A percentile compares a stretch with the other conserved stretches of the same genome.
phyloP scores from a whole-genome alignment of 306 rosid species.

The Medicago ruthenica region DNA sequence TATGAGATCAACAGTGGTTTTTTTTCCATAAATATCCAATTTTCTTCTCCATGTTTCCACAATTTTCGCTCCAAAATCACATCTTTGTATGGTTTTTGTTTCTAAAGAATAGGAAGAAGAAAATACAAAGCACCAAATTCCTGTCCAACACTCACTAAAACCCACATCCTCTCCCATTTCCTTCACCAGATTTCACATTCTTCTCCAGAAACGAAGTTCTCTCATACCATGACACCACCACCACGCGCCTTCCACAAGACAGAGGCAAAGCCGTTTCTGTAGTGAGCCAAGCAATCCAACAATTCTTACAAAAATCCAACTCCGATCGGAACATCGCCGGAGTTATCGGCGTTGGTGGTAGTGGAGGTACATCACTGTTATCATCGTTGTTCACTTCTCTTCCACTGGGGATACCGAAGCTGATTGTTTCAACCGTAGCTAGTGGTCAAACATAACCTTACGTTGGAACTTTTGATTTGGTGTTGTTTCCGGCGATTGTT shows the following conservation, averaged over 20 bases:
- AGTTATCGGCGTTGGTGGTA: constrained; percentile 80
- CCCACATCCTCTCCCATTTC: too few species aligned
- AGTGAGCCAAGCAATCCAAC: constrained; percentile 73
- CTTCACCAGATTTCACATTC: constrained; percentile 56
- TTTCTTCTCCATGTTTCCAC: too few species aligned
- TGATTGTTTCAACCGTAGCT: constrained; percentile 86
- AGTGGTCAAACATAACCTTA: constrained; percentile 89
- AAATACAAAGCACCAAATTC: too few species aligned
- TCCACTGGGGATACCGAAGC: constrained; percentile 83
- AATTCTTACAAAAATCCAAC: constrained; percentile 56
- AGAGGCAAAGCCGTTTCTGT: constrained; percentile 74
- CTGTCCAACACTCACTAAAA: too few species aligned
- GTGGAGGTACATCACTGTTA: constrained; percentile 85
- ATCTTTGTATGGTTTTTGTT: too few species aligned
- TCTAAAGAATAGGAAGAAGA: too few species aligned
- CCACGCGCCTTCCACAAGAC: constrained; percentile 60
- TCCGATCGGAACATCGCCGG: constrained; percentile 62
- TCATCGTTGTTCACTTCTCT: constrained; percentile 69
- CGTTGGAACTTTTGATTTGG: constrained; percentile 77
- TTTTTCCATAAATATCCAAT: too few species aligned
- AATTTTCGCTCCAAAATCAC: too few species aligned
- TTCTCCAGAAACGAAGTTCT: constrained; percentile 70
- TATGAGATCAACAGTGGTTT: too few species aligned
- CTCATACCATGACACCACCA: constrained; percentile 44
- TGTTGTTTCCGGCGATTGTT: constrained; percentile 77